Evolutionary conservation across 2,329 filamentous ascomycete species (phyloP).

Genomic region (Botrytis porri): DNA sequence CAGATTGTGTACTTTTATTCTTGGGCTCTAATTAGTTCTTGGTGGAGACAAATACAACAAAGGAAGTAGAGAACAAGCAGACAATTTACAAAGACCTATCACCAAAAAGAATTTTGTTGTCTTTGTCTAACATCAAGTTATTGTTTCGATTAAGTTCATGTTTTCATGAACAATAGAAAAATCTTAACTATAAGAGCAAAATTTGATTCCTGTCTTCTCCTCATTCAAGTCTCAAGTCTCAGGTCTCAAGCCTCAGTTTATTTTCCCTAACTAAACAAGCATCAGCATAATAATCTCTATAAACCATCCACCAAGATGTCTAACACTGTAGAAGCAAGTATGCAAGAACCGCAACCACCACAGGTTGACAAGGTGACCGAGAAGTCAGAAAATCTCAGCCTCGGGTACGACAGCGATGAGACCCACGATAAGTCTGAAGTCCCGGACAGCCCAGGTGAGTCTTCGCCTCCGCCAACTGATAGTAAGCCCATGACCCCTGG

Average conservation of each 20-base stretch:
- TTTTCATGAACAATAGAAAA: neutral
- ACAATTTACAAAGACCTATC: neutral
- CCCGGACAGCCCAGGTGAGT: neutral
- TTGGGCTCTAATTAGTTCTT: neutral
- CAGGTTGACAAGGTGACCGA: neutral
- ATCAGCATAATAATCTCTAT: neutral
- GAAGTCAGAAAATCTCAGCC: neutral
- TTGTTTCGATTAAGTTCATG: neutral
- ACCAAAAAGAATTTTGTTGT: neutral
- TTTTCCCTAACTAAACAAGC: accelerated
- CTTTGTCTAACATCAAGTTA: neutral
- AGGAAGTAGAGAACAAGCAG: neutral
- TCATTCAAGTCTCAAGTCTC: neutral
- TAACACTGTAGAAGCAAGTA: neutral
- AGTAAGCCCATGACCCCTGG: neutral
- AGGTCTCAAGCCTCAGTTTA: neutral
- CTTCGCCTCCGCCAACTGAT: neutral
- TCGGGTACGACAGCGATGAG: neutral
- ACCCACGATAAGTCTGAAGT: neutral
- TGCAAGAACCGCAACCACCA: neutral
- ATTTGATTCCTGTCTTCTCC: neutral
- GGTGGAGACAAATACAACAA: neutral
- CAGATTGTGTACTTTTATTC: neutral
- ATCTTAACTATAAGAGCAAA: neutral
- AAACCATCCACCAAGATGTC: neutral